Evolutionary conservation across 495 filamentous ascomycete species (phyloP).

Genomic region (Stereocaulon alpinum): DNA sequence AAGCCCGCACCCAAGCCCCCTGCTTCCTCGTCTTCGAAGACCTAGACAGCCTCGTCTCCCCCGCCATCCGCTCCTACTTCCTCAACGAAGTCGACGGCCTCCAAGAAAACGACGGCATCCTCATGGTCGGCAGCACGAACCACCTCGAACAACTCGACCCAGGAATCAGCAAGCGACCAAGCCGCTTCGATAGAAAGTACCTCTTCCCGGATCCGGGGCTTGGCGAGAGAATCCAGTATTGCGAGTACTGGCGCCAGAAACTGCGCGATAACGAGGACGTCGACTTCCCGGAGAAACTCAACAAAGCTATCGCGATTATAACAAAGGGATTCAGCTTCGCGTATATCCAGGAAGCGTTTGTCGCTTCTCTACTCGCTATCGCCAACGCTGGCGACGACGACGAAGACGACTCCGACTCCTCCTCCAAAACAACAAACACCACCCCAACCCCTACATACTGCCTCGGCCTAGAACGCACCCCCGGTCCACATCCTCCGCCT

Average conservation of each 20-base stretch:
- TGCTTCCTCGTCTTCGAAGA: slow-evolving; percentile 54
- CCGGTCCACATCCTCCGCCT: too few relatives aligned
- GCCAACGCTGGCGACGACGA: neutral
- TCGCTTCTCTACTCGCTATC: slow-evolving; percentile 8
- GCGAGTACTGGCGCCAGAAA: slow-evolving; percentile 47
- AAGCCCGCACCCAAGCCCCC: slow-evolving; percentile 34
- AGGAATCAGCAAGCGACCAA: slow-evolving; percentile 53
- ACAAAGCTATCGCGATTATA: slow-evolving; percentile 43
- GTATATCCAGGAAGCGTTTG: slow-evolving; percentile 55
- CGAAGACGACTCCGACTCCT: too few relatives aligned
- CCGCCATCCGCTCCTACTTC: slow-evolving; percentile 49
- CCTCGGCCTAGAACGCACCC: too few relatives aligned
- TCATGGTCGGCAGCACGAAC: slow-evolving; percentile 57
- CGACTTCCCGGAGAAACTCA: slow-evolving; percentile 45
- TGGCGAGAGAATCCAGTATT: slow-evolving; percentile 45
- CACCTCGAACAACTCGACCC: slow-evolving; percentile 49
- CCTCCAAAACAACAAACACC: too few relatives aligned
- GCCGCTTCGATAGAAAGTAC: slow-evolving; percentile 56
- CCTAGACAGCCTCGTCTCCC: slow-evolving; percentile 49
- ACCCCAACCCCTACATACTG: too few relatives aligned
- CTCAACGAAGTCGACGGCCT: slow-evolving; percentile 64
- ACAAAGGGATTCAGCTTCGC: slow-evolving; percentile 55
- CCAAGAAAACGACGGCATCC: slow-evolving; percentile 54
- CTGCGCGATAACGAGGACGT: slow-evolving; percentile 40
- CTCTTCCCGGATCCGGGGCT: slow-evolving; percentile 44